These are phyloP conservation scores for Candida quercuum DNA, from an alignment of 805 yeast species.

Conservation along the genomic window DNA sequence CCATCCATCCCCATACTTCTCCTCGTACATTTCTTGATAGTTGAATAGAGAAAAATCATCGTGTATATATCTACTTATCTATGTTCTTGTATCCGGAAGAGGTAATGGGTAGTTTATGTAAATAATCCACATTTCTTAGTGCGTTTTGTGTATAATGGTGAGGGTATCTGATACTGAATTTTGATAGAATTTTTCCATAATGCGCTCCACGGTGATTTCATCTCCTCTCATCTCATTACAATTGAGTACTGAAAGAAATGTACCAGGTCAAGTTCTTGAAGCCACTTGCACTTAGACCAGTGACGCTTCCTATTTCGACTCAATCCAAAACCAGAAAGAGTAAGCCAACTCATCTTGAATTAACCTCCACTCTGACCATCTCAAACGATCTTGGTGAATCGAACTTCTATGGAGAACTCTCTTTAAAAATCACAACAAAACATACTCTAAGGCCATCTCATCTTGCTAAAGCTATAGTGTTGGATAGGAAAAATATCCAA, in stretches of 20 bases:
- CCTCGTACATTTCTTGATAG: no score
- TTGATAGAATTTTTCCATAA: no score
- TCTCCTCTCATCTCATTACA: no score
- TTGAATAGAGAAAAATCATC: no score
- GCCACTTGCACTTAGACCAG: slow-evolving; percentile 18
- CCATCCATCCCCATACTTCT: neutral
- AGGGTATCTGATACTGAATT: no score
- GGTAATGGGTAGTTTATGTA: no score
- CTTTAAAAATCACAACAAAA: slow-evolving; percentile 5
- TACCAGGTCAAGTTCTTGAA: slow-evolving; percentile 32
- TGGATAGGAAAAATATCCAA: slow-evolving; percentile 1
- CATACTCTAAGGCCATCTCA: neutral
- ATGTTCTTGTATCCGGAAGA: no score
- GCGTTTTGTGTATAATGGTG: no score
- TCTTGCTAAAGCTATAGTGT: neutral
- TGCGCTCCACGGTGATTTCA: no score
- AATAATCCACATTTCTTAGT: no score
- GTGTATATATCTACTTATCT: no score
- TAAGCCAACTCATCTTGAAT: slow-evolving; percentile 9
- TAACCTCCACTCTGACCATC: slow-evolving; percentile 21
- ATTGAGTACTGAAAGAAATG: slow-evolving; percentile 13
- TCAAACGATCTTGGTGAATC: slow-evolving; percentile 37
- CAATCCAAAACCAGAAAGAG: slow-evolving; percentile 1
- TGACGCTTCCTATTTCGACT: neutral
- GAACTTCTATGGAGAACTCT: slow-evolving; percentile 29